Evolutionary conservation across 208 protist species (phyloP).

Genomic region (Leishmania amazonensis): DNA sequence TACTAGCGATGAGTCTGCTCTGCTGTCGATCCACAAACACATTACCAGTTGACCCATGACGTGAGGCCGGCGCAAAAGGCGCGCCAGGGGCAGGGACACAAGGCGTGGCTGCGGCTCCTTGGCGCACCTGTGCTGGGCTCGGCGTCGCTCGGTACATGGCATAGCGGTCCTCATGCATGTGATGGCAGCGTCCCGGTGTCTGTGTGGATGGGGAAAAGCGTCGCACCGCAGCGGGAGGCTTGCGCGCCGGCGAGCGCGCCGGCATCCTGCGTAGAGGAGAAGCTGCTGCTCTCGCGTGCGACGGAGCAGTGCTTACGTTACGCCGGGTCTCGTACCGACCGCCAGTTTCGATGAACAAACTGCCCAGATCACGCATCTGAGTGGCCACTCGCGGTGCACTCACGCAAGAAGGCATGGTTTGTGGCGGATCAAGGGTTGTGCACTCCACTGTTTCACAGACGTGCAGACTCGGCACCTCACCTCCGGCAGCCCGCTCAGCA

Average conservation of each 20-base stretch:
- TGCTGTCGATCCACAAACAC: constrained; percentile 29
- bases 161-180: constrained; percentile 13
- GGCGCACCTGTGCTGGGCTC: background rate
- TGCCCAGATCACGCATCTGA: constrained; percentile 7
- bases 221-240: background rate
- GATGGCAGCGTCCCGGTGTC: background rate
- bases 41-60: background rate
- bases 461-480: background rate
- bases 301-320: background rate
- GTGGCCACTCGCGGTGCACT: background rate
- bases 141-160: constrained; percentile 36
- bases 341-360: constrained; percentile 9
- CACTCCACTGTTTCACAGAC: background rate
- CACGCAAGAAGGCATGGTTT: background rate
- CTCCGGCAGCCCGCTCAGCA: background rate
- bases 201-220: background rate
- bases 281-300: background rate
- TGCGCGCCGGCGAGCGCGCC: background rate
- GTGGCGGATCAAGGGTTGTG: background rate
- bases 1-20: constrained; percentile 27
- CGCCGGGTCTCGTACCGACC: background rate
- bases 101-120: background rate
- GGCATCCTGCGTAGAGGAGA: background rate
- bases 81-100: background rate
- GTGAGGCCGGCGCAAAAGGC: background rate